Evolutionary conservation across 306 rosid genomes (phyloP).

Genomic region (Rubus parviflorus): DNA sequence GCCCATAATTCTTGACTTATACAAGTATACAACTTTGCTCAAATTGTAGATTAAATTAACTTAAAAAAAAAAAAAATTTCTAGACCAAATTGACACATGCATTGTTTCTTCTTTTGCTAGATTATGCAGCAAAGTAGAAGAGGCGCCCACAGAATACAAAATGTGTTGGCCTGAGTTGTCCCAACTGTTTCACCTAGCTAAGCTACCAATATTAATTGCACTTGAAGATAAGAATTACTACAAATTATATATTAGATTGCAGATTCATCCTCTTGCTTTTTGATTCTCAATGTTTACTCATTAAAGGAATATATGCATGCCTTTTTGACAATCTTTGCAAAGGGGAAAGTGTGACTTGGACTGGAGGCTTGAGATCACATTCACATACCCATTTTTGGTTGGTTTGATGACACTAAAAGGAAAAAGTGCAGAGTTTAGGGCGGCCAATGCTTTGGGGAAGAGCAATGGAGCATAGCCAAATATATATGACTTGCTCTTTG

Average conservation of each 20-base stretch:
- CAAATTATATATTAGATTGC: not conserved
- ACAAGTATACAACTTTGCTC: too few relatives aligned
- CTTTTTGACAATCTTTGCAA: not conserved
- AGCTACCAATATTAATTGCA: not conserved
- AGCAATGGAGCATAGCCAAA: conserved; percentile 21
- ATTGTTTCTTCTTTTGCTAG: not conserved
- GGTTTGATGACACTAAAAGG: conserved; percentile 13
- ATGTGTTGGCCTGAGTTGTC: conserved; percentile 1
- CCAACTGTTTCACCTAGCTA: not conserved
- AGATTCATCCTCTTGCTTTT: not conserved
- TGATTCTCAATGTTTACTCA: not conserved
- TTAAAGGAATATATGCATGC: not conserved
- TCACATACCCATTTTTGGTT: conserved; percentile 6
- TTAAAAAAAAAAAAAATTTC: too few relatives aligned
- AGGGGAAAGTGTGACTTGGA: conserved; percentile 5
- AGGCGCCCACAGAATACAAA: conserved; percentile 3
- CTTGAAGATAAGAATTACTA: not conserved
- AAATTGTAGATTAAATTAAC: too few relatives aligned
- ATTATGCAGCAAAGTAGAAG: not conserved
- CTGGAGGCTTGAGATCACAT: not conserved
- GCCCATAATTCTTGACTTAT: not conserved
- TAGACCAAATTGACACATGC: not conserved
- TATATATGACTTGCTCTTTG: conserved; percentile 20
- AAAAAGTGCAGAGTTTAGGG: not conserved
- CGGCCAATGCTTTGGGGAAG: conserved; percentile 6